phyloP scores from a whole-genome alignment of 768 basidiomycete species.

The Agrocybe pediades region DNA sequence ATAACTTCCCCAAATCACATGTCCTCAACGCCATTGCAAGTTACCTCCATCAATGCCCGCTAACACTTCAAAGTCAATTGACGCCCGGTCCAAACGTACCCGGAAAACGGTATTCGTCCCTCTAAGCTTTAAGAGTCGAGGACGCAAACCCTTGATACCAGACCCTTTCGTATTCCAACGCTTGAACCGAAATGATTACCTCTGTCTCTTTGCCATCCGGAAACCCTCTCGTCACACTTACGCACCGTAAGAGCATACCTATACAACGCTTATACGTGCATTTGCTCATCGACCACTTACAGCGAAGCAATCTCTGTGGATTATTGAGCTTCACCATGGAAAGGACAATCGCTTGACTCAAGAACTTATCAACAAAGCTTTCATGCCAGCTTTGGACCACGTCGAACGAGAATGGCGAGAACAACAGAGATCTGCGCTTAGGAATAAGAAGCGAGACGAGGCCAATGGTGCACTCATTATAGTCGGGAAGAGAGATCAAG shows the following conservation, averaged over 20 bases:
- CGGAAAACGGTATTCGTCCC: neutral
- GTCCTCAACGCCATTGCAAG: constrained; percentile 4
- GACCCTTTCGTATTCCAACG: no score
- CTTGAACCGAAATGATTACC: constrained; percentile 41
- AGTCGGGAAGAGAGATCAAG: constrained; percentile 71
- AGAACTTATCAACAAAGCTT: constrained; percentile 53
- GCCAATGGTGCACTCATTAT: constrained; percentile 76
- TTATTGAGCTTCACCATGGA: constrained; percentile 81
- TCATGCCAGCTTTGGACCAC: constrained; percentile 70
- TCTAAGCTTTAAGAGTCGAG: neutral
- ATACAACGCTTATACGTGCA: neutral
- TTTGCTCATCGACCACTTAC: neutral
- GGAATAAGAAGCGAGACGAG: constrained; percentile 46
- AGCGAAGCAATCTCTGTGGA: constrained; percentile 69
- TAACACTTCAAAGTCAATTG: neutral
- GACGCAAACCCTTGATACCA: no score
- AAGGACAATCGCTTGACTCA: constrained; percentile 70
- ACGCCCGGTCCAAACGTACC: neutral
- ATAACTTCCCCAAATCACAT: constrained; percentile 26
- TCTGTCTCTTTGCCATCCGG: constrained; percentile 50
- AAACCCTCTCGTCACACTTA: constrained; percentile 64
- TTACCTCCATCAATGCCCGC: no score
- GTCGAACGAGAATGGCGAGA: constrained; percentile 75
- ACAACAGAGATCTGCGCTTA: constrained; percentile 45
- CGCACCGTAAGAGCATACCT: constrained; percentile 50